A percentile compares a stretch with the other conserved stretches of the same genome.
Conservation (phyloP, 805 yeast species). For the Sugiyamaella chiloensis region DNA sequence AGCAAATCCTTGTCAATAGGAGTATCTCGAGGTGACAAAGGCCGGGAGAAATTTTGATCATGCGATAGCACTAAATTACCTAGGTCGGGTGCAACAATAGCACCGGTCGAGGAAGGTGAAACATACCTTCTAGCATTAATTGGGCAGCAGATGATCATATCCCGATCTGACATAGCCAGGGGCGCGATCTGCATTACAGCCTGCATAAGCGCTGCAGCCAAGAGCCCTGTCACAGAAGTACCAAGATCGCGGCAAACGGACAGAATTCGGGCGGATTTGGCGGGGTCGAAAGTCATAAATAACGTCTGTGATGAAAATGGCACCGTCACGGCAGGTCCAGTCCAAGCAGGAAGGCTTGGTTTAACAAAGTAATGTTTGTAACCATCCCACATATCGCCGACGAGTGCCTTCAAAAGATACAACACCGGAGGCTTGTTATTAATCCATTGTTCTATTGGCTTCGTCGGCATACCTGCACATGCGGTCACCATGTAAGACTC, state of each 20-base stretch:
- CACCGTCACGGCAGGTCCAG: constrained; percentile 8
- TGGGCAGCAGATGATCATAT: constrained; percentile 11
- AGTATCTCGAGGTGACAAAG: background rate
- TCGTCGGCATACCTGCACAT: background rate
- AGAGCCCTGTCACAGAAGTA: constrained; percentile 14
- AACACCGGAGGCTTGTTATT: constrained; percentile 13
- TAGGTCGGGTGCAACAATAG: constrained; percentile 2
- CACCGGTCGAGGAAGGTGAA: background rate
- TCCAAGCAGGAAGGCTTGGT: constrained; percentile 7
- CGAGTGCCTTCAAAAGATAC: constrained; percentile 2
- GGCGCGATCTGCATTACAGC: constrained; percentile 5
- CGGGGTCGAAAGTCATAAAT: constrained; percentile 6
- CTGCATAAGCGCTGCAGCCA: constrained; percentile 14
- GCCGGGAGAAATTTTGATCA: constrained; percentile 3
- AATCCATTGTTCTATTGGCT: constrained; percentile 10
- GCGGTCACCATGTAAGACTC: background rate
- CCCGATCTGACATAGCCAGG: constrained; percentile 9
- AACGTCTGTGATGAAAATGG: constrained; percentile 14
- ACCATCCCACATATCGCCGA: constrained; percentile 1
- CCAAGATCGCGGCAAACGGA: constrained; percentile 3
- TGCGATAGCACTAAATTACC: constrained; percentile 19
- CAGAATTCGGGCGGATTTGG: constrained; percentile 10
- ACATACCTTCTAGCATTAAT: constrained; percentile 20
- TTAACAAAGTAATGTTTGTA: background rate
- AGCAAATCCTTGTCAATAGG: background rate